Percentiles rank a stretch among this genome's conserved stretches.
phyloP scores from a whole-genome alignment of 148 eudicot genomes.

The Heliosperma pusillum region DNA sequence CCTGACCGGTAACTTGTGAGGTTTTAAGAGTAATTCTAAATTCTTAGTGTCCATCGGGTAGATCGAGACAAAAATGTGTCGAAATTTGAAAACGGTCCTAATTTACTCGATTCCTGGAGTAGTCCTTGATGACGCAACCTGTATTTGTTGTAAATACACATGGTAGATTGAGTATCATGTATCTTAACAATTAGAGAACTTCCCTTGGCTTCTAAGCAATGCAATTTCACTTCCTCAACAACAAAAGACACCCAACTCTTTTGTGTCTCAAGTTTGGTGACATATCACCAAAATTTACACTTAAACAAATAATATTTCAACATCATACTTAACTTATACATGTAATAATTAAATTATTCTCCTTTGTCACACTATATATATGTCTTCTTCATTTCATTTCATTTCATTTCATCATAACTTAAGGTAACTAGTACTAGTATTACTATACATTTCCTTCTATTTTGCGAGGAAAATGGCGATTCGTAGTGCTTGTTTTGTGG shows the following conservation, averaged over 20 bases:
- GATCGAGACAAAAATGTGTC: too few relatives aligned
- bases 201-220: constrained; percentile 16
- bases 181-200: not conserved
- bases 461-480: not conserved
- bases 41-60: too few relatives aligned
- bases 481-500: not conserved
- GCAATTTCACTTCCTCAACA: not conserved
- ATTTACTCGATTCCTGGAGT: too few relatives aligned
- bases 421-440: too few relatives aligned
- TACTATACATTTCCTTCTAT: too few relatives aligned
- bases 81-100: too few relatives aligned
- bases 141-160: too few relatives aligned
- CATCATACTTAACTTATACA: constrained; percentile 10
- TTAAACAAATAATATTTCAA: constrained; percentile 12
- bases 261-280: constrained; percentile 16
- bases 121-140: too few relatives aligned
- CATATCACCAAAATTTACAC: constrained; percentile 14
- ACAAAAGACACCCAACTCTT: not conserved
- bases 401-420: not conserved
- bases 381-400: not conserved
- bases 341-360: too few relatives aligned
- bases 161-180: not conserved
- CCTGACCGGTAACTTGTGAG: too few relatives aligned
- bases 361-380: constrained; percentile 17
- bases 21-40: too few relatives aligned